These are phyloP conservation scores for Fusarium sarcochroum DNA, from an alignment of 2,329 filamentous ascomycete genomes.

Conservation along the genomic window DNA sequence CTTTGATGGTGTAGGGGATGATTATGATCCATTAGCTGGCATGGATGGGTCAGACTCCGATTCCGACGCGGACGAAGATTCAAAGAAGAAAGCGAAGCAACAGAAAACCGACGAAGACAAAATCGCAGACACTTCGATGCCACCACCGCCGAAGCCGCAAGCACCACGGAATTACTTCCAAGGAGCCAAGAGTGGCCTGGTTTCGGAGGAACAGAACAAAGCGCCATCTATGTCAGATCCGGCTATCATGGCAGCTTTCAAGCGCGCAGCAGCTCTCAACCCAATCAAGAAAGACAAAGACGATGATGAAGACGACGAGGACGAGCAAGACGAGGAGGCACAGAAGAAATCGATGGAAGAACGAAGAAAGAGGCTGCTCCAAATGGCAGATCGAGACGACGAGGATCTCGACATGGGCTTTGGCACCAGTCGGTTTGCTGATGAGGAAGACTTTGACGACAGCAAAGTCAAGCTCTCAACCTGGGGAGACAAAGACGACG, in stretches of 20 bases:
- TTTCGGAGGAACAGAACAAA: conserved; percentile 66
- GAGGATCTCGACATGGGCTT: conserved; percentile 97
- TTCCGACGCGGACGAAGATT: conserved; percentile 59
- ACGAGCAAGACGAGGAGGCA: conserved; percentile 57
- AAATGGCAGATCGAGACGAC: conserved; percentile 81
- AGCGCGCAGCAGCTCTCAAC: conserved; percentile 81
- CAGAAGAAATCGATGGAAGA: conserved; percentile 72
- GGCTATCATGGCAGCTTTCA: conserved; percentile 84
- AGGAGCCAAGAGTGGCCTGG: conserved; percentile 67
- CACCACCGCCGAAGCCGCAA: conserved; percentile 61
- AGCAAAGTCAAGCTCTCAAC: conserved; percentile 76
- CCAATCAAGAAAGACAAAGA: conserved; percentile 58
- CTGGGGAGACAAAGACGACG: conserved; percentile 71
- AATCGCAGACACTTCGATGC: conserved; percentile 55
- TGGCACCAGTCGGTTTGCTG: conserved; percentile 86
- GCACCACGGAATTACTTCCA: conserved; percentile 73
- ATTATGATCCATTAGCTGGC: conserved; percentile 77
- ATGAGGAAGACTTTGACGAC: conserved; percentile 86
- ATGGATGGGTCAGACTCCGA: conserved; percentile 64
- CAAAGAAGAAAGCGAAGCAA: conserved; percentile 42
- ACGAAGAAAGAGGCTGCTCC: conserved; percentile 80
- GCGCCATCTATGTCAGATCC: conserved; percentile 77
- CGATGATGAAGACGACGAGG: conserved; percentile 44
- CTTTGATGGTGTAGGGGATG: conserved; percentile 75
- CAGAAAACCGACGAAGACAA: conserved; percentile 41